Evolutionary conservation across 352 stramenopile species (phyloP).

Genomic region (Pythium pyrilobum): DNA sequence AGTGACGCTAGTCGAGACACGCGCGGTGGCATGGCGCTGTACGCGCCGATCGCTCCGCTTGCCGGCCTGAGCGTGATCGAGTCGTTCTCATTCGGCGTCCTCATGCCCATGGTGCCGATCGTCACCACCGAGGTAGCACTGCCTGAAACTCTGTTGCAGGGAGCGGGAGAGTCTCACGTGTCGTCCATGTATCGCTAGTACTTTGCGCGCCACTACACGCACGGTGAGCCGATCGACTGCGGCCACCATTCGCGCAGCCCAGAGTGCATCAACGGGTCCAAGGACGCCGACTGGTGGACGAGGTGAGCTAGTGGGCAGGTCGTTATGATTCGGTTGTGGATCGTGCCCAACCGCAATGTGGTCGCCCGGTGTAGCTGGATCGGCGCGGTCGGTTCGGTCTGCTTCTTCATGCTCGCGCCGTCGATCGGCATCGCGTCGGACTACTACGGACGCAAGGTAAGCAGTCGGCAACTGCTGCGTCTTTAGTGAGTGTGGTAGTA

Average conservation of each 20-base stretch:
- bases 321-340: no score
- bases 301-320: conserved; percentile 35
- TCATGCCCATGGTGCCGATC: conserved; percentile 62
- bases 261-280: conserved; percentile 60
- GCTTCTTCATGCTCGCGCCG: conserved; percentile 63
- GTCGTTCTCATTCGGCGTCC: conserved; percentile 54
- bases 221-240: conserved; percentile 51
- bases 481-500: no score
- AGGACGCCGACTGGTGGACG: conserved; percentile 62
- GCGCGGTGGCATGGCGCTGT: background rate
- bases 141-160: no score
- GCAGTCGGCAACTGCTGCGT: no score
- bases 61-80: conserved; percentile 43
- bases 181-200: no score
- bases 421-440: conserved; percentile 73
- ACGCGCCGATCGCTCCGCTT: conserved; percentile 25
- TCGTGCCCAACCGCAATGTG: no score
- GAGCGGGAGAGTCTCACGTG: no score
- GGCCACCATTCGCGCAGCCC: conserved; percentile 36
- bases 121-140: conserved; percentile 53
- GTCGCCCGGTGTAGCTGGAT: conserved; percentile 52
- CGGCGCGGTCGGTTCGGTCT: conserved; percentile 47
- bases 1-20: background rate
- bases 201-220: conserved; percentile 54
- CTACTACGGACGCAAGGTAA: conserved; percentile 70